Evolutionary conservation across 306 rosid genomes (phyloP).

Genomic region (Styphnolobium japonicum): DNA sequence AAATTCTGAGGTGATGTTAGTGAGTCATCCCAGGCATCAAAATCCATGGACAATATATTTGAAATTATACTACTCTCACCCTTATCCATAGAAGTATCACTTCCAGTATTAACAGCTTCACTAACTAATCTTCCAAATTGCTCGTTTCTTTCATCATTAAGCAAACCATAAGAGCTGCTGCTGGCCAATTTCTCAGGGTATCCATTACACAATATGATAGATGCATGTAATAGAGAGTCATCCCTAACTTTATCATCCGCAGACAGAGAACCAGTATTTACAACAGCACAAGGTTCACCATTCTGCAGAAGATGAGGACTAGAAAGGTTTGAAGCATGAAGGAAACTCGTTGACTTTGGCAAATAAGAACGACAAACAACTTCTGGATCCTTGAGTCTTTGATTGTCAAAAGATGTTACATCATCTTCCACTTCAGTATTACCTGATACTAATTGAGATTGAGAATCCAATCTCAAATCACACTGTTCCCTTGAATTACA

Average conservation of each 20-base stretch:
- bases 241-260: slow-evolving; percentile 42
- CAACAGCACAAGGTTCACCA: slow-evolving; percentile 37
- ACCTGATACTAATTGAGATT: slow-evolving; percentile 24
- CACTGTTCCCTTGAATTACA: slow-evolving; percentile 39
- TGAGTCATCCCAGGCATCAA: slow-evolving; percentile 68
- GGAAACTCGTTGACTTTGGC: slow-evolving; percentile 38
- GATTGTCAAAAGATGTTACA: slow-evolving; percentile 64
- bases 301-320: slow-evolving; percentile 36
- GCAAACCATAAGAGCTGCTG: slow-evolving; percentile 48
- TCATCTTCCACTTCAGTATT: slow-evolving; percentile 73
- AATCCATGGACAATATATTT: slow-evolving; percentile 81
- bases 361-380: slow-evolving; percentile 49
- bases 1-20: slow-evolving; percentile 62
- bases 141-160: slow-evolving; percentile 45
- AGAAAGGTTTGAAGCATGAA: slow-evolving; percentile 34
- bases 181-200: slow-evolving; percentile 47
- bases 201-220: slow-evolving; percentile 44
- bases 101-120: slow-evolving; percentile 45
- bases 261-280: slow-evolving; percentile 41
- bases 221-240: slow-evolving; percentile 34
- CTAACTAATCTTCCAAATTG: slow-evolving; percentile 44
- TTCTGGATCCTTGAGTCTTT: slow-evolving; percentile 85
- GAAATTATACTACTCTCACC: slow-evolving; percentile 93
- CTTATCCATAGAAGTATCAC: slow-evolving; percentile 48
- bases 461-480: slow-evolving; percentile 50